These are phyloP conservation scores for Pythium brachiatum DNA, from an alignment of 352 stramenopile genomes.

Conservation along the genomic window DNA sequence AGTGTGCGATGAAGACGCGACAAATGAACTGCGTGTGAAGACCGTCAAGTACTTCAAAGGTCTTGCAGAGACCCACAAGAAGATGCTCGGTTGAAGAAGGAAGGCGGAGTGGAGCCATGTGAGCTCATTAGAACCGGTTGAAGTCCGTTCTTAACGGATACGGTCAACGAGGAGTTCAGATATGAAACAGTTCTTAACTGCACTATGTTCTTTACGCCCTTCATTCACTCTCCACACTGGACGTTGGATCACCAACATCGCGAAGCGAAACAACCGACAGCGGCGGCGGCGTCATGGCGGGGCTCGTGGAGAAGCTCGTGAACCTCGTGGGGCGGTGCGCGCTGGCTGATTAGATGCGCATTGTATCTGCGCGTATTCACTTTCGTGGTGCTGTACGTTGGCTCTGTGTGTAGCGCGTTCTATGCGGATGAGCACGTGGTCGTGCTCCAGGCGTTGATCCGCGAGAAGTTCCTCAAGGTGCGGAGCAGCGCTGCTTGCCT, in stretches of 20 bases:
- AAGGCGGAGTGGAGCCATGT: background rate
- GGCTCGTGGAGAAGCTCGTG: conserved; percentile 86
- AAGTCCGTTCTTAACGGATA: background rate
- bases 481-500: background rate
- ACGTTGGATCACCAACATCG: background rate
- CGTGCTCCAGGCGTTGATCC: conserved; percentile 80
- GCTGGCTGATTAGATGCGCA: background rate
- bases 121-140: background rate
- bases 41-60: conserved; percentile 92
- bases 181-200: conserved; percentile 8
- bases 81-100: conserved; percentile 29
- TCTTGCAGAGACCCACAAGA: conserved; percentile 48
- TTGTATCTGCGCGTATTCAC: background rate
- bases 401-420: conserved; percentile 54
- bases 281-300: conserved; percentile 44
- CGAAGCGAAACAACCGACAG: background rate
- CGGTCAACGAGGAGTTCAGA: no score
- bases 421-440: conserved; percentile 88
- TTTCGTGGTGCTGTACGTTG: background rate
- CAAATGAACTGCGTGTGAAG: conserved; percentile 87
- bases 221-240: background rate
- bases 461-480: conserved; percentile 88
- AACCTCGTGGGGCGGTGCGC: conserved; percentile 72
- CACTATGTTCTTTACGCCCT: background rate
- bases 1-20: conserved; percentile 90